phyloP scores from a whole-genome alignment of 805 yeast genomes.

The Saturnispora gosingensis region DNA sequence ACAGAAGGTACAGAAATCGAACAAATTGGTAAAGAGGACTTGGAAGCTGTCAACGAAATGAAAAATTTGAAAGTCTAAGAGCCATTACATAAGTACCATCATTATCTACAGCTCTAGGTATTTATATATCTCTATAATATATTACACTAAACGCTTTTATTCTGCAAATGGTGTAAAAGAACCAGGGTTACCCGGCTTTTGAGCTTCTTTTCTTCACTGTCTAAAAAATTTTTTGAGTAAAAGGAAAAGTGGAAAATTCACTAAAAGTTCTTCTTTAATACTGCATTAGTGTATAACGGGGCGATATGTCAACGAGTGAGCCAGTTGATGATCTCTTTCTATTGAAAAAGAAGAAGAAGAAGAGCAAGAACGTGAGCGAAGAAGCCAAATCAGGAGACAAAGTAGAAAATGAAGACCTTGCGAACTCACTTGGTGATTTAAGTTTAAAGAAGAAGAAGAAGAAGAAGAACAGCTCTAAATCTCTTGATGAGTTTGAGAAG shows the following conservation, averaged over 20 bases:
- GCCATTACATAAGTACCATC: background rate
- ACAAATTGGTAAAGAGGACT: constrained; percentile 37
- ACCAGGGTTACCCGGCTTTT: background rate
- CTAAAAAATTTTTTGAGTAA: background rate
- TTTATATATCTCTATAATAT: no score
- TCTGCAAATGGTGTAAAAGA: background rate
- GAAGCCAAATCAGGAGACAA: constrained; percentile 20
- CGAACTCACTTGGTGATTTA: constrained; percentile 60
- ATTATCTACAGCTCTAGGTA: background rate
- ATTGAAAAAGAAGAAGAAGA: constrained; percentile 73
- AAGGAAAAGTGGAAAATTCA: background rate
- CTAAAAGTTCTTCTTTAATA: background rate
- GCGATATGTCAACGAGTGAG: constrained; percentile 26
- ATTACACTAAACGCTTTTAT: background rate
- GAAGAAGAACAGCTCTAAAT: constrained; percentile 67
- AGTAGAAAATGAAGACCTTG: constrained; percentile 32
- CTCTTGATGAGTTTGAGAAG: constrained; percentile 75
- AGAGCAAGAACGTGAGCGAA: constrained; percentile 30
- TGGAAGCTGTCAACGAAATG: constrained; percentile 32
- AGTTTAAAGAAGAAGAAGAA: constrained; percentile 68
- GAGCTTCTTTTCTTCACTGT: background rate
- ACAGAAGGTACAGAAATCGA: constrained; percentile 45
- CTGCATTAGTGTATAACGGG: background rate
- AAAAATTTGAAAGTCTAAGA: constrained; percentile 18
- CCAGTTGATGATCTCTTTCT: constrained; percentile 67